Evolutionary conservation across 176 grass and related monocot genomes (phyloP), one percentile per base, ranked within the genome.

Genomic region (Carex littledalei): DNA sequence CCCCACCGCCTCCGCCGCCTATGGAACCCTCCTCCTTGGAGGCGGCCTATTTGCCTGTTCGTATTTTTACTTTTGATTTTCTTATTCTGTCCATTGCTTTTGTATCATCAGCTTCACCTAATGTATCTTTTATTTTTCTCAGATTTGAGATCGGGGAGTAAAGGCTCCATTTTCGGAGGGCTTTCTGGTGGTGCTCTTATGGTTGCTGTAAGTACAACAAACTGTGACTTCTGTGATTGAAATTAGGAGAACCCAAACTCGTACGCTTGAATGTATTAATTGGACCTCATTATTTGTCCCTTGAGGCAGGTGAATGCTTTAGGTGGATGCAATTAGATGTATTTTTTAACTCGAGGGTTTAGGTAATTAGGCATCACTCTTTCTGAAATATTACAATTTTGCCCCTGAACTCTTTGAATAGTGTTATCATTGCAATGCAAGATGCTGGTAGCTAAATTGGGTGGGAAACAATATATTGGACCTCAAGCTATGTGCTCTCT

Each of bases 81-180:
- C 70, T 32, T 60, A 15, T 80, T 78, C 66, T 79, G 83, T 54
- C 21, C 16, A 57, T 58, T 24, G 50, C 16, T 71, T 35, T 16
- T 56, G 39, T 13, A 32, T 74, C 45, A 68, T 80, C 14, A 14
- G 79, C 5, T 84, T 52, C 10, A 53, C 78, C 10, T 63, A 6
- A 41, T 16, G 20, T 75, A 45, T 63, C 59, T 85, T 15, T 47
- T 55, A 61, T 50, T 32, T 45, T 29, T 29, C 71, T 80, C 24
- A 97, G 95, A 98, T 94, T 67, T 87, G 75, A 89, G 93, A 85
- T 94, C 93, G 29, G 86, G 95, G 43, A 98, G 92, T 67, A 90
- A 90, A 87, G 95, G 91, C 0, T 98, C 95, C 79, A 89, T 98
- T 90, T 88, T 83, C 24, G 93, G 95, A 72, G 93, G 93, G 17